Percentiles rank a stretch among this genome's conserved stretches.
phyloP scores from a whole-genome alignment of 1,284 basidiomycete genomes.

The Mixia osmundae region DNA sequence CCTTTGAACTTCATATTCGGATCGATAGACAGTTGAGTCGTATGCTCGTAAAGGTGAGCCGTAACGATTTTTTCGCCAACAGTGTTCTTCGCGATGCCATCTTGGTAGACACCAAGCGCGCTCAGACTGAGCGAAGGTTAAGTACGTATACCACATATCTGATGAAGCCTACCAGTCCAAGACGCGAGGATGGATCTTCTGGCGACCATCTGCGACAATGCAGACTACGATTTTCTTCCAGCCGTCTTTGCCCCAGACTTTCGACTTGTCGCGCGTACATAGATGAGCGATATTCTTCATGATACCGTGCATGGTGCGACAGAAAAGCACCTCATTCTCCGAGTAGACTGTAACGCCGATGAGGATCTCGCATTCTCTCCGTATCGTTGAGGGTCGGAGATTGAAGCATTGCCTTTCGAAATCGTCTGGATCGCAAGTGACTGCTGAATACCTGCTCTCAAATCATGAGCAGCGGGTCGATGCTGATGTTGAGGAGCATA shows the following conservation, averaged over 20 bases:
- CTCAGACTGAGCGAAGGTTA: constrained; percentile 29
- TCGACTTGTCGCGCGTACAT: constrained; percentile 75
- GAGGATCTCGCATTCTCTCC: constrained; percentile 26
- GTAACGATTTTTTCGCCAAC: constrained; percentile 60
- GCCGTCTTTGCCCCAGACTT: constrained; percentile 84
- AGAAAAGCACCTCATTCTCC: constrained; percentile 82
- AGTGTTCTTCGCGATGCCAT: constrained; percentile 63
- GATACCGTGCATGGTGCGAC: constrained; percentile 81
- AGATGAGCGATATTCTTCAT: constrained; percentile 33
- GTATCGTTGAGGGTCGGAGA: constrained; percentile 49
- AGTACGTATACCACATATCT: background rate
- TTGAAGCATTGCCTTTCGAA: constrained; percentile 63
- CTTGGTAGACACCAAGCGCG: constrained; percentile 32
- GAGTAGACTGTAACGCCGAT: constrained; percentile 27
- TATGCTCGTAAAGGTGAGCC: constrained; percentile 7
- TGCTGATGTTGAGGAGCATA: constrained; percentile 19
- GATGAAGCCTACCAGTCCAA: constrained; percentile 43
- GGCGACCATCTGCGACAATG: constrained; percentile 84
- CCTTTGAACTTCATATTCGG: constrained; percentile 5
- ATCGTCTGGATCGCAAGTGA: constrained; percentile 80
- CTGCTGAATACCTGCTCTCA: constrained; percentile 48
- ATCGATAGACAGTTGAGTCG: constrained; percentile 11
- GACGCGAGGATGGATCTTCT: constrained; percentile 74
- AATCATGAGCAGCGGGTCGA: too few species aligned
- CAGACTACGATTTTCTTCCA: constrained; percentile 98